Conservation (phyloP, 202 grass and related monocot species). For the Musa balbisiana region DNA sequence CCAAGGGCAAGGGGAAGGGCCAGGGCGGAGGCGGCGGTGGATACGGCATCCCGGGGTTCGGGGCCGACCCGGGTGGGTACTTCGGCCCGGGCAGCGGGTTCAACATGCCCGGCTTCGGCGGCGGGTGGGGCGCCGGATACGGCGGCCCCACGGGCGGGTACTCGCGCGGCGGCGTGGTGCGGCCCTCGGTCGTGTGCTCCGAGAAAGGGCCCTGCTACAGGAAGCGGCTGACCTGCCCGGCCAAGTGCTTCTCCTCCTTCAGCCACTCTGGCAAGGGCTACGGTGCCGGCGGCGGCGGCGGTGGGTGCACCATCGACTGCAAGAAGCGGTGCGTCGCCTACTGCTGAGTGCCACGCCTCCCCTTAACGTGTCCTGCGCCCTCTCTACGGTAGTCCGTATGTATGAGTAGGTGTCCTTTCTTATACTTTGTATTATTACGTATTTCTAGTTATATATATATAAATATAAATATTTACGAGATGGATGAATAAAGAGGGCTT, state of each 20-base stretch:
- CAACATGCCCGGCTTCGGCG: constrained; percentile 7
- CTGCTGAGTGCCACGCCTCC: constrained; percentile 19
- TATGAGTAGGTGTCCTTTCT: not conserved
- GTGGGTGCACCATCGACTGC: constrained; percentile 67
- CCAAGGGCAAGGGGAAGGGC: not conserved
- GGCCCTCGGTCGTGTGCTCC: constrained; percentile 41
- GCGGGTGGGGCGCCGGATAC: constrained; percentile 22
- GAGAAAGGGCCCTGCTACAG: constrained; percentile 39
- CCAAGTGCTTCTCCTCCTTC: constrained; percentile 45
- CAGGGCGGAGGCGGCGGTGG: constrained; percentile 1
- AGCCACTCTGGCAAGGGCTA: constrained; percentile 31
- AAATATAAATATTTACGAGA: not conserved
- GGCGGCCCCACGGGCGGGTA: constrained; percentile 26
- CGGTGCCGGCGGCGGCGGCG: constrained; percentile 43
- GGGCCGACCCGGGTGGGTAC: constrained; percentile 3
- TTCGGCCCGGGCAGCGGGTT: constrained; percentile 13
- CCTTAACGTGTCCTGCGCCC: not conserved
- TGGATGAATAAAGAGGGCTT: constrained; percentile 1
- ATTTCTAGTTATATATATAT: not conserved
- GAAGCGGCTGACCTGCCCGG: constrained; percentile 45
- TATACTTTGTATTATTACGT: no score
- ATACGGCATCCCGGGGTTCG: constrained; percentile 23
- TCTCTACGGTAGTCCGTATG: not conserved
- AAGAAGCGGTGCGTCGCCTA: constrained; percentile 29
- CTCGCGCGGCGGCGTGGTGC: constrained; percentile 24